These are phyloP conservation scores for Maudiozyma bulderi DNA, from an alignment of 805 yeast species.

Conservation along the genomic window DNA sequence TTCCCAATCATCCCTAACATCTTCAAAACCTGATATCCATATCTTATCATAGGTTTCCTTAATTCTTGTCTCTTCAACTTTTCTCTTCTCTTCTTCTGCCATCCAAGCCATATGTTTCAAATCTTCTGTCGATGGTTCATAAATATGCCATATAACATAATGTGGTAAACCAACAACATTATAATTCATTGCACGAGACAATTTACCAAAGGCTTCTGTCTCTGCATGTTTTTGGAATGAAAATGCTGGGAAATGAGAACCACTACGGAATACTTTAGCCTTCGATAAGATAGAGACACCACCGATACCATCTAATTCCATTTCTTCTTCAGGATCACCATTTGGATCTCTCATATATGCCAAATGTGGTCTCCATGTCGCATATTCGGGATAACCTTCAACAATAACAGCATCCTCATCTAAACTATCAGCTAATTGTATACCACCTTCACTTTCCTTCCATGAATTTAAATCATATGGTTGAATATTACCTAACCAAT, in stretches of 20 bases:
- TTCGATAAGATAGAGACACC: conserved; percentile 89
- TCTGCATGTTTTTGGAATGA: conserved; percentile 95
- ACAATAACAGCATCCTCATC: conserved; percentile 95
- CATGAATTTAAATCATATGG: conserved; percentile 80
- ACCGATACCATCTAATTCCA: conserved; percentile 93
- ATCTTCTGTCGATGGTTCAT: conserved; percentile 92
- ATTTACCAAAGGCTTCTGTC: conserved; percentile 92
- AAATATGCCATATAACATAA: conserved; percentile 92
- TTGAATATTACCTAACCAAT: conserved; percentile 76
- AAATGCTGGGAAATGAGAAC: conserved; percentile 94
- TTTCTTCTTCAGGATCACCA: conserved; percentile 88
- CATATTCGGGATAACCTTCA: conserved; percentile 94
- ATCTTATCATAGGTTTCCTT: conserved; percentile 57
- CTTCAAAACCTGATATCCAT: conserved; percentile 72
- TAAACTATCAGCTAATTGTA: conserved; percentile 61
- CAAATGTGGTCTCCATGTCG: conserved; percentile 95
- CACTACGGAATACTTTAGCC: conserved; percentile 76
- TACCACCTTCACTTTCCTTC: conserved; percentile 78
- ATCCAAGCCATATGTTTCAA: conserved; percentile 80
- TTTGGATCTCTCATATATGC: conserved; percentile 92
- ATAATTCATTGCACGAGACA: conserved; percentile 79
- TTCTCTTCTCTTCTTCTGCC: conserved; percentile 69
- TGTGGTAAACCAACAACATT: conserved; percentile 86
- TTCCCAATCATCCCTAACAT: conserved; percentile 64
- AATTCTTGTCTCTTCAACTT: conserved; percentile 50